Conservation (phyloP, 768 basidiomycete species). For the Macrolepiota dolichaula region DNA sequence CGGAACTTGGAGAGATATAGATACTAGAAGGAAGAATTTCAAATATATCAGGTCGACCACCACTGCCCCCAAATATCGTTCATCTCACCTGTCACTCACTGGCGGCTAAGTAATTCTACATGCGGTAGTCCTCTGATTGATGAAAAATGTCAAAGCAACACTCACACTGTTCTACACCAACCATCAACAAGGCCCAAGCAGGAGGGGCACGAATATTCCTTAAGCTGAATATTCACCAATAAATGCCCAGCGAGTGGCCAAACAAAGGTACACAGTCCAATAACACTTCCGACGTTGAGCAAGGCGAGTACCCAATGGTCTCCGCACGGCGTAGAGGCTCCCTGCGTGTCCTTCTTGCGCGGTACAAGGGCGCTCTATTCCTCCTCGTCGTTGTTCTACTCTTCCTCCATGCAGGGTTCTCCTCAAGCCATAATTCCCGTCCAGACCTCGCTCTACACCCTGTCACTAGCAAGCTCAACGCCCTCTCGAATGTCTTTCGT, state of each 20-base stretch:
- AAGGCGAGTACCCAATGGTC: not conserved
- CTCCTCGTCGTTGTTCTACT: constrained; percentile 37
- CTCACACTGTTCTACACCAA: too few species aligned
- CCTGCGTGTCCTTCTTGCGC: not conserved
- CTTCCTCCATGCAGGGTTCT: constrained; percentile 50
- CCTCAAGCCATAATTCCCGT: constrained; percentile 31
- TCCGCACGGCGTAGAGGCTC: not conserved
- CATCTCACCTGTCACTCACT: too few species aligned
- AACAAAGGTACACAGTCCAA: constrained; percentile 1
- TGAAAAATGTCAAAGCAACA: too few species aligned
- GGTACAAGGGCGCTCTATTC: constrained; percentile 36
- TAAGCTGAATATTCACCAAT: not conserved
- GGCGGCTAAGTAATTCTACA: too few species aligned
- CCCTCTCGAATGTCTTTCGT: constrained; percentile 16
- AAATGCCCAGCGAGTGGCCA: not conserved
- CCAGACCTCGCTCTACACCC: constrained; percentile 16
- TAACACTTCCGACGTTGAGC: not conserved
- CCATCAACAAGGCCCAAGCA: not conserved
- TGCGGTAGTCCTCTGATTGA: too few species aligned
- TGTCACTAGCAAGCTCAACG: constrained; percentile 18
- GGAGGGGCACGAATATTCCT: not conserved
- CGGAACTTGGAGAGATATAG: too few species aligned
- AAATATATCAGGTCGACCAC: too few species aligned
- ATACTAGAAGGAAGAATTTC: too few species aligned
- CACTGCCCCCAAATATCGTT: too few species aligned